Evolutionary conservation across 768 basidiomycete genomes (phyloP), one percentile per base, ranked within the genome.

Genomic region (Amanita muscaria): DNA sequence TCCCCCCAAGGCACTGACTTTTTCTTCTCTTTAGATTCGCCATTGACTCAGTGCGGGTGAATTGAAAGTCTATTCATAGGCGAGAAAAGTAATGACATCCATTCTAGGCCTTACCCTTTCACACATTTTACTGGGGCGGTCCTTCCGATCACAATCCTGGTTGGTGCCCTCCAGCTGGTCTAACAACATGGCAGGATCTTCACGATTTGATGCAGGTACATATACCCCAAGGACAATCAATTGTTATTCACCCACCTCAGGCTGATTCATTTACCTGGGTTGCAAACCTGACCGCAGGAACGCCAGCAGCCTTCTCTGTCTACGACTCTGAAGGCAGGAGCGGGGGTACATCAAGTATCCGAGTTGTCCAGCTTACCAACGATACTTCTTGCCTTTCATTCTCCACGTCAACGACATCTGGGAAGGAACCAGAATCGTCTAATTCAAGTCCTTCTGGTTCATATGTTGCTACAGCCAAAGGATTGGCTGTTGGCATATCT

Each of bases 21-120:
- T 46, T 55, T 58, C 34, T 63, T 53, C 40, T 54, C 56, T 4
- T 38, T 57, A n/a, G 53, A 61, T 24, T 32, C 41, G 5, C 44
- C 53, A 29, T 42, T 63, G n/a, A 21, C 40, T 15, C 56, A 61
- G 42, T 63, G 61, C 59, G 50, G 51, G 61, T 61, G 40, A 53
- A 53, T 56, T 29, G 12, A n/a, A 14, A 19, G 4, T 31, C 24
- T 24, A 30, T 14, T 15, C 2, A 23, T 12, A 4, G 8, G 18
- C 14, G 11, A 29, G 14, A 32, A 11, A 18, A 2, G 27, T 44
- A 11, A 39, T 46, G 22, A 45, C 38, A 25, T 30, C 16, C 18
- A 19, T 25, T 30, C 19, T n/a, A 48, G 61, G 24, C 42, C 56
- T 29, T 63, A 55, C 40, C 53, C 54, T 2, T 60, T 59, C 36